Conservation (phyloP, 345 rosid genomes). For the Physaria fendleri region DNA sequence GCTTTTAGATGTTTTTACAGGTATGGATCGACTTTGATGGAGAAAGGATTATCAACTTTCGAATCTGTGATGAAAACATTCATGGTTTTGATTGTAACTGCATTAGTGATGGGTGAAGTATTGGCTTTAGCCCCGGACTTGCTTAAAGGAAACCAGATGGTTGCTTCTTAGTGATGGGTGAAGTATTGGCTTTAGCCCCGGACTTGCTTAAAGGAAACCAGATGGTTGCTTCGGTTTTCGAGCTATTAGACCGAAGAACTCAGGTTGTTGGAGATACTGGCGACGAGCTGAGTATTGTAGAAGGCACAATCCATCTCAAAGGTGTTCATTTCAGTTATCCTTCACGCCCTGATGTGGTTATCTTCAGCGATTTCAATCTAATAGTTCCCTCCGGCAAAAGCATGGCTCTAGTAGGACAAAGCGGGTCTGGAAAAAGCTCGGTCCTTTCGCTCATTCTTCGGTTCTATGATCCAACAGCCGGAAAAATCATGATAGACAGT, state of each 20-base stretch:
- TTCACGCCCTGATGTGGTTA: slow-evolving; percentile 70
- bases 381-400: slow-evolving; percentile 62
- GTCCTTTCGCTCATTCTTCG: slow-evolving; percentile 81
- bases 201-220: slow-evolving; percentile 94
- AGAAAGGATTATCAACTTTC: slow-evolving; percentile 63
- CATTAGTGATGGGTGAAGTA: slow-evolving; percentile 95
- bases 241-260: slow-evolving; percentile 69
- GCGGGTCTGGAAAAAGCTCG: slow-evolving; percentile 96
- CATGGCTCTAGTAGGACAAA: slow-evolving; percentile 93
- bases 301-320: slow-evolving; percentile 66
- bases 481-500: slow-evolving; percentile 84
- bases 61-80: slow-evolving; percentile 88
- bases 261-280: slow-evolving; percentile 56
- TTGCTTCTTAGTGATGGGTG: too few relatives aligned
- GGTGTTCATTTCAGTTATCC: slow-evolving; percentile 79
- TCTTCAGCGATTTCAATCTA: slow-evolving; percentile 69
- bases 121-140: slow-evolving; percentile 72
- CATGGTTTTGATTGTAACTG: slow-evolving; percentile 92
- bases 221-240: slow-evolving; percentile 87
- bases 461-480: slow-evolving; percentile 79
- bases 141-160: slow-evolving; percentile 95
- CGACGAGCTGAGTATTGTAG: slow-evolving; percentile 52
- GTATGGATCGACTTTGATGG: slow-evolving; percentile 96
- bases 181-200: slow-evolving; percentile 85
- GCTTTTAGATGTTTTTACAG: slow-evolving; percentile 38